Base-by-base conservation (phyloP, 1,284 basidiomycete genomes). In the Calocybe gambosa region DNA sequence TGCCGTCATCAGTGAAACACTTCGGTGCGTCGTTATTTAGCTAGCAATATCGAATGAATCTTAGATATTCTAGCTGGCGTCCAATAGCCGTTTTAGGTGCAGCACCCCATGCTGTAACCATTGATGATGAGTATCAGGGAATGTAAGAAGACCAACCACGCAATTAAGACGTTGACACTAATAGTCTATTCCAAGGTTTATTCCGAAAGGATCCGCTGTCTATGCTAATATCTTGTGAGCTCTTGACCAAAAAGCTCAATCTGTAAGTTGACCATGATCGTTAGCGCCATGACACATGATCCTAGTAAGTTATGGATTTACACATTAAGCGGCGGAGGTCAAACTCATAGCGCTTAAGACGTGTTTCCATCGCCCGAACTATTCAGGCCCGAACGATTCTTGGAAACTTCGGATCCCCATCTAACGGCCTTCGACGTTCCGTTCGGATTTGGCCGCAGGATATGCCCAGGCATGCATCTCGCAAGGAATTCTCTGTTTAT, bases 391-490 rank as follows among this genome's bases (percentile, higher is more conserved):
- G 69, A 71, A 44, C 66, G 71, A 8, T 74, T 69, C 38, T 45
- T 65, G 12, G 57, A 65, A 49, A 55, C 61, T n/a, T 53, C 56
- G 13, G 50, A 70, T 45, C 64, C 66, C 10, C 56, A 66, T 5
- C 42, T 73, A 26, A 52, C 62, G 41, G 58, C 63, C 19, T 72
- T 72, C 49, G 67, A 71, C 5, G 65, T 74, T 33, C 69, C 69
- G 8, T 75, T 74, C 49, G 72, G 72, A 1, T 74, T 73, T 42
- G 72, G 72, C 15, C 57, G 73, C 8, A 60, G 73, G 16, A 66
- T 73, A 13, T 76, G 72, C 50, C 70, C 71, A 0, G 71, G 74
- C 0, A 65, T 67, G 63, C 66, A 74, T 45, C 61, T 75, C n/a
- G 73, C 67, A 1, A 56, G 55, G 25, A 70, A 72, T 52, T 70